phyloP scores from a whole-genome alignment of 2,329 filamentous ascomycete species.

The Pseudomassariella vexata region DNA sequence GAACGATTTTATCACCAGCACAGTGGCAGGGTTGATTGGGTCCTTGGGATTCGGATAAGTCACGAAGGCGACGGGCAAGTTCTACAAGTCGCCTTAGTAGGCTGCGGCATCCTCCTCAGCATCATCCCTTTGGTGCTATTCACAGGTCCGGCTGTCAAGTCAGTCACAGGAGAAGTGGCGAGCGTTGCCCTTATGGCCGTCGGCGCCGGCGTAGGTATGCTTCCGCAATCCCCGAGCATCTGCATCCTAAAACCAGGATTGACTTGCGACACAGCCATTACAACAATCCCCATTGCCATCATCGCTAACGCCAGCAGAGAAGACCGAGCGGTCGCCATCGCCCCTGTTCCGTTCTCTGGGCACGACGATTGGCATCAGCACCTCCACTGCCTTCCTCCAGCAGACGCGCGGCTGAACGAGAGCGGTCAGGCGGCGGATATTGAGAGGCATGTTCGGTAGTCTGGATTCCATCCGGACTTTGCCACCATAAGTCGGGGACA shows the following conservation, averaged over 20 bases:
- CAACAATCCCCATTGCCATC: conserved; percentile 64
- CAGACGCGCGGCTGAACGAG: conserved; percentile 49
- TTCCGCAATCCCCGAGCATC: no score
- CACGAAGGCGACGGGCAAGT: conserved; percentile 66
- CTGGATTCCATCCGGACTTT: conserved; percentile 63
- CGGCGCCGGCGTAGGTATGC: conserved; percentile 30
- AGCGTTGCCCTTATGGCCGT: conserved; percentile 47
- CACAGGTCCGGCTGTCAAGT: conserved; percentile 46
- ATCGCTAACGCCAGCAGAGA: conserved; percentile 62
- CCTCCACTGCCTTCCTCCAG: conserved; percentile 67
- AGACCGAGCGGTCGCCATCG: conserved; percentile 70
- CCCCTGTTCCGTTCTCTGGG: conserved; percentile 72
- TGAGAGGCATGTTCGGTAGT: conserved; percentile 61
- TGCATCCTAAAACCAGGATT: conserved; percentile 15
- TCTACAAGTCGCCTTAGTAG: conserved; percentile 61
- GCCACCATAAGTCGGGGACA: conserved; percentile 48
- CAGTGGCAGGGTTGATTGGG: conserved; percentile 55
- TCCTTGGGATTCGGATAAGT: conserved; percentile 59
- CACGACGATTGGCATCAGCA: conserved; percentile 69
- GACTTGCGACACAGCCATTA: conserved; percentile 56
- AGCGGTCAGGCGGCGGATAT: conserved; percentile 59
- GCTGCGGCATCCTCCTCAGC: conserved; percentile 48
- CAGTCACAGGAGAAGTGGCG: conserved; percentile 44
- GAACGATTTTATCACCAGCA: conserved; percentile 62
- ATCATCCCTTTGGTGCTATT: conserved; percentile 51